These are phyloP conservation scores for Amanita molliuscula DNA, from an alignment of 768 basidiomycete genomes.

Conservation along the genomic window DNA sequence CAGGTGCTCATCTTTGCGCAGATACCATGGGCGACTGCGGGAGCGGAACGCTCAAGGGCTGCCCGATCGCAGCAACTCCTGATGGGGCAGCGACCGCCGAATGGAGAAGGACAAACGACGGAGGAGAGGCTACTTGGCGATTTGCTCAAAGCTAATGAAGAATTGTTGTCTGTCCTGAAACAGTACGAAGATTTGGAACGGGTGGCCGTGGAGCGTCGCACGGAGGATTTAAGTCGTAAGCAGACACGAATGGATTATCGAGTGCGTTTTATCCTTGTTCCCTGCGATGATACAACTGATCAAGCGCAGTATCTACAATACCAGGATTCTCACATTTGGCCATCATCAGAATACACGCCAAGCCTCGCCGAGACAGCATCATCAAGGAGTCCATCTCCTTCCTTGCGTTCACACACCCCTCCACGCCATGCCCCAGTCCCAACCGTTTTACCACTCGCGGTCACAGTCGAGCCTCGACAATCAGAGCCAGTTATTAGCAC, in stretches of 20 bases:
- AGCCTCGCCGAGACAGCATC: slow-evolving; percentile 22
- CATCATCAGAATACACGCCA: background rate
- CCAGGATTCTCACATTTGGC: slow-evolving; percentile 19
- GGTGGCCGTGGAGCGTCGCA: slow-evolving; percentile 51
- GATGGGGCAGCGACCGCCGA: slow-evolving; percentile 18
- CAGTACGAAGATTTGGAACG: slow-evolving; percentile 74
- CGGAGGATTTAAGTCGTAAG: slow-evolving; percentile 60
- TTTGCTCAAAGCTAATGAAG: slow-evolving; percentile 65
- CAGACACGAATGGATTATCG: slow-evolving; percentile 57
- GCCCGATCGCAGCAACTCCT: slow-evolving; percentile 17
- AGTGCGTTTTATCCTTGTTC: slow-evolving; percentile 29
- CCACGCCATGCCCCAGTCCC: slow-evolving; percentile 15
- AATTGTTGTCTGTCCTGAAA: slow-evolving; percentile 54
- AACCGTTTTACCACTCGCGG: slow-evolving; percentile 7
- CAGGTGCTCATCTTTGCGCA: slow-evolving; percentile 82
- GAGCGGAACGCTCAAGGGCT: slow-evolving; percentile 61
- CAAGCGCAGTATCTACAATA: slow-evolving; percentile 22
- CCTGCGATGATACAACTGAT: background rate
- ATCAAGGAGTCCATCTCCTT: slow-evolving; percentile 34
- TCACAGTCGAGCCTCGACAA: slow-evolving; percentile 10
- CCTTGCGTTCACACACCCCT: slow-evolving; percentile 29
- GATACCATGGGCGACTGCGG: slow-evolving; percentile 84
- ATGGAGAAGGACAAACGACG: slow-evolving; percentile 25
- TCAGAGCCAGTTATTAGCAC: slow-evolving; percentile 31
- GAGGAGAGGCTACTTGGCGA: slow-evolving; percentile 72